These are phyloP conservation scores for Penstemon newberryi DNA, from an alignment of 257 asterid genomes.

Conservation along the genomic window DNA sequence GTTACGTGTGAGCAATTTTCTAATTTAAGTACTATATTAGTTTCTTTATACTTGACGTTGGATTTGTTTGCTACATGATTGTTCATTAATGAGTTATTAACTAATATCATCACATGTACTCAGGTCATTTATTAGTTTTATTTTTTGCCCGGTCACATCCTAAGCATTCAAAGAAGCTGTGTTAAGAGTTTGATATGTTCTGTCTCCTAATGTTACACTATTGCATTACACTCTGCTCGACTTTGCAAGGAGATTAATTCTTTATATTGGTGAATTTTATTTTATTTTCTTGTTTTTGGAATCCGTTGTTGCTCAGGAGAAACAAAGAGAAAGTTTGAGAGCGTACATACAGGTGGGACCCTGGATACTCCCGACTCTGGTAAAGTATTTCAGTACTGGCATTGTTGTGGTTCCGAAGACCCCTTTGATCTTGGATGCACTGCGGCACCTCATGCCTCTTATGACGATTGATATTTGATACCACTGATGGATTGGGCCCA, in stretches of 20 bases:
- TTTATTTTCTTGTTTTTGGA: neutral
- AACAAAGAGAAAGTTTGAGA: constrained; percentile 94
- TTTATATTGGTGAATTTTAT: neutral
- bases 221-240: neutral
- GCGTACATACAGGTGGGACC: constrained; percentile 85
- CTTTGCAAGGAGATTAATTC: neutral
- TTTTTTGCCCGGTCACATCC: neutral
- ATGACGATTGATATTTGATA: constrained; percentile 59
- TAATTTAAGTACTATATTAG: neutral
- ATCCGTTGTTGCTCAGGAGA: constrained; percentile 57
- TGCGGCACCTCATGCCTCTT: constrained; percentile 83
- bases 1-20: neutral
- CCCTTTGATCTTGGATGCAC: constrained; percentile 86
- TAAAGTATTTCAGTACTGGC: constrained; percentile 85
- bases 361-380: constrained; percentile 83
- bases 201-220: neutral
- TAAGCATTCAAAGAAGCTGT: neutral
- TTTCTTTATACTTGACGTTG: neutral
- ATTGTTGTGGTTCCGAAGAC: constrained; percentile 96
- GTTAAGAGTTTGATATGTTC: neutral
- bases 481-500: neutral
- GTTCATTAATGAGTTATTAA: neutral
- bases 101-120: neutral
- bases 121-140: too few relatives aligned
- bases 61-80: neutral